Percentiles rank a stretch among this genome's conserved stretches.
Evolutionary conservation across 257 asterid genomes (phyloP).

Genomic region (Lycium barbarum): DNA sequence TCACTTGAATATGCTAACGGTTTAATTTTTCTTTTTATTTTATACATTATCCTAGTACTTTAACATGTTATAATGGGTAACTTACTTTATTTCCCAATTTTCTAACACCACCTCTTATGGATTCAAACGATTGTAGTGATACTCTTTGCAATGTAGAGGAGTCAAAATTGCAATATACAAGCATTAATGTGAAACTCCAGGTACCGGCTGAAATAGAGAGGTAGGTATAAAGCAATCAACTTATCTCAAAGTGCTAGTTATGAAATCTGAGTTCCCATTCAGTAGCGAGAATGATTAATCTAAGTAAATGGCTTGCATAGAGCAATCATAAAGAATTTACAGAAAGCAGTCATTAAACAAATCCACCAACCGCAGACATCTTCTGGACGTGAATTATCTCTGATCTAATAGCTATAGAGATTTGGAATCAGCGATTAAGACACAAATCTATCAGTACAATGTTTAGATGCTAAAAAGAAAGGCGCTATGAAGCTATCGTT

Average conservation of each 20-base stretch:
- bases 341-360: conserved; percentile 4
- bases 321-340: conserved; percentile 12
- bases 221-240: background rate
- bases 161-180: background rate
- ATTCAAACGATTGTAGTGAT: background rate
- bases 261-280: background rate
- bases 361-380: background rate
- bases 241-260: background rate
- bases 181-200: conserved; percentile 1
- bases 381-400: conserved; percentile 13
- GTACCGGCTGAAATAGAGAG: background rate
- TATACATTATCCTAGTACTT: background rate
- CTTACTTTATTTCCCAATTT: conserved; percentile 2
- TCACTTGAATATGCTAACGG: background rate
- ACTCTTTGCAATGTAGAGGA: conserved; percentile 25
- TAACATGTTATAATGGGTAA: background rate
- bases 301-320: background rate
- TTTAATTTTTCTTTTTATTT: background rate
- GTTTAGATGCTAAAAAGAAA: background rate
- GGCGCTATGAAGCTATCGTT: conserved; percentile 49
- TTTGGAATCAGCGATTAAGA: background rate
- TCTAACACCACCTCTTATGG: background rate
- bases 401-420: background rate
- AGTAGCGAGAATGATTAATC: background rate
- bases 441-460: conserved; percentile 23